Percentiles rank a stretch among this genome's conserved stretches.
These are phyloP conservation scores for Pseudozyma tsukubaensis DNA, from an alignment of 1,284 basidiomycete species.

Conservation along the genomic window DNA sequence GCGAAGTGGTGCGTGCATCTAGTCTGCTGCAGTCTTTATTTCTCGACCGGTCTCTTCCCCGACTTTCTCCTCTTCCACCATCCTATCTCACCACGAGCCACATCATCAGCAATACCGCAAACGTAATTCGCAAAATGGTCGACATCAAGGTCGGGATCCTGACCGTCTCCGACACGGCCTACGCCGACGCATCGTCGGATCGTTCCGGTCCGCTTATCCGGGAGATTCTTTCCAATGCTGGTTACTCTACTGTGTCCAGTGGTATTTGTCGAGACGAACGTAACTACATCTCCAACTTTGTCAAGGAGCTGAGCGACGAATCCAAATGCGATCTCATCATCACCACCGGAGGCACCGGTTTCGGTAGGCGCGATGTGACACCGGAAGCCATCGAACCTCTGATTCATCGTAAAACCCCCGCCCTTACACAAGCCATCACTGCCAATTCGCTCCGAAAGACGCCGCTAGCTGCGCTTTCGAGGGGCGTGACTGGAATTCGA, in stretches of 20 bases:
- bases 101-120: background rate
- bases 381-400: slow-evolving; percentile 82
- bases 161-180: slow-evolving; percentile 56
- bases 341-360: slow-evolving; percentile 87
- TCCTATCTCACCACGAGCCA: background rate
- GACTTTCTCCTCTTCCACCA: background rate
- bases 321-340: slow-evolving; percentile 68
- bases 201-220: slow-evolving; percentile 51
- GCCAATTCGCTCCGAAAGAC: slow-evolving; percentile 79
- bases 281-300: slow-evolving; percentile 2
- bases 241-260: slow-evolving; percentile 14
- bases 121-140: slow-evolving; percentile 4
- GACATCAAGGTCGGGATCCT: slow-evolving; percentile 27
- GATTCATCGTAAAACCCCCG: slow-evolving; percentile 79
- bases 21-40: background rate
- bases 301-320: slow-evolving; percentile 22
- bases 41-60: background rate
- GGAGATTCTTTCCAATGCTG: slow-evolving; percentile 5
- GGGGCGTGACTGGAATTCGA: slow-evolving; percentile 80
- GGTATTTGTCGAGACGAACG: slow-evolving; percentile 46
- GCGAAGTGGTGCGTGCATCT: slow-evolving; percentile 3
- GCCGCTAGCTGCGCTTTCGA: slow-evolving; percentile 81
- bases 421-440: slow-evolving; percentile 81
- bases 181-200: slow-evolving; percentile 29
- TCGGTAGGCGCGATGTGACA: slow-evolving; percentile 80